These are phyloP conservation scores for Pythium phragmiticola DNA, from an alignment of 352 stramenopile species.

Conservation along the genomic window DNA sequence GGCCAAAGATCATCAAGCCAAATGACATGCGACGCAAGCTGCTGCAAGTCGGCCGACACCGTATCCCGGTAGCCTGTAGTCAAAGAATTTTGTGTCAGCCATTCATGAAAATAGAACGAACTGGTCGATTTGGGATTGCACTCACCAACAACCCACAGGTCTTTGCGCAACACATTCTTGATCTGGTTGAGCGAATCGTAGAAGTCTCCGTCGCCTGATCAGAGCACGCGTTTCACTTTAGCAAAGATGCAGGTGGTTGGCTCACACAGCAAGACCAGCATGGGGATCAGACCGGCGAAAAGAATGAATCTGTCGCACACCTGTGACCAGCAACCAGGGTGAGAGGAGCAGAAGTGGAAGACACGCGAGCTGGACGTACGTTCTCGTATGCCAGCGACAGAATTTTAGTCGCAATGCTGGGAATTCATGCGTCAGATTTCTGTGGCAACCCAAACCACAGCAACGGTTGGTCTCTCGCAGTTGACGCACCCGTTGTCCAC, in stretches of 20 bases:
- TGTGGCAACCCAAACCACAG: background rate
- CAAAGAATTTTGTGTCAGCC: background rate
- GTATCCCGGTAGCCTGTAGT: slow-evolving; percentile 60
- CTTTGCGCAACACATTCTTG: slow-evolving; percentile 79
- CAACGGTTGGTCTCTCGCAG: background rate
- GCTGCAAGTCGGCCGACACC: slow-evolving; percentile 76
- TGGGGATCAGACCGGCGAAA: slow-evolving; percentile 53
- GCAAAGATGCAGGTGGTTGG: background rate
- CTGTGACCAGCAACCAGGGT: slow-evolving; percentile 28
- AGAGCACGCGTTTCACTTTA: background rate
- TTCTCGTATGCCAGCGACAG: slow-evolving; percentile 84
- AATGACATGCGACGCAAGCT: slow-evolving; percentile 71
- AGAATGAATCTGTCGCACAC: slow-evolving; percentile 83
- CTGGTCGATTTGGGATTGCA: background rate
- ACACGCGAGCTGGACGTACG: slow-evolving; percentile 32
- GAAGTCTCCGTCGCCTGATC: slow-evolving; percentile 78
- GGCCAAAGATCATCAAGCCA: slow-evolving; percentile 73
- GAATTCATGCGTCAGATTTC: background rate
- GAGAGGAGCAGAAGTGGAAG: background rate
- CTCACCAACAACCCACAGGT: slow-evolving; percentile 84
- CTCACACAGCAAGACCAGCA: background rate
- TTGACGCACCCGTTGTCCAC: slow-evolving; percentile 80
- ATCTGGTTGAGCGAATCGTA: slow-evolving; percentile 84
- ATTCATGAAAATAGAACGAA: background rate
- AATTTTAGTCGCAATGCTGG: slow-evolving; percentile 85